Percentiles rank a stretch among this genome's conserved stretches.
phyloP scores from a whole-genome alignment of 2,329 filamentous ascomycete species.

The Clarireedia paspali region DNA sequence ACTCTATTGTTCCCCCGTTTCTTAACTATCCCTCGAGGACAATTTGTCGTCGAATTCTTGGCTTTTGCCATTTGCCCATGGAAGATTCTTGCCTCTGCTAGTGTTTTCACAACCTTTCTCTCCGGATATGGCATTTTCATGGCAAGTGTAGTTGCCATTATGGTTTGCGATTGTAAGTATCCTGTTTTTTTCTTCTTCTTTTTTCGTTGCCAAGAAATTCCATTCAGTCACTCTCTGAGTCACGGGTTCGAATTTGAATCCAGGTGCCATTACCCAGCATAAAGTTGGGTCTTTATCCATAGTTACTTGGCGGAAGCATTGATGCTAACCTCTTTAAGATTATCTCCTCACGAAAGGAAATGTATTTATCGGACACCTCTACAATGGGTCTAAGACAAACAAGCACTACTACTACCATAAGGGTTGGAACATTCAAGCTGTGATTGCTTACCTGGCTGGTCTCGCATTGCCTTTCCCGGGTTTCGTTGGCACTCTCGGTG shows the following conservation, averaged over 20 bases:
- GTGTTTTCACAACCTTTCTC: slow-evolving; percentile 56
- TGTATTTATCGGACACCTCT: slow-evolving; percentile 29
- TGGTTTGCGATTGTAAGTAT: slow-evolving; percentile 22
- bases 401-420: slow-evolving; percentile 29
- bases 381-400: slow-evolving; percentile 27
- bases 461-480: slow-evolving; percentile 31
- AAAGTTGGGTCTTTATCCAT: too few species aligned
- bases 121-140: slow-evolving; percentile 55
- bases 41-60: slow-evolving; percentile 44
- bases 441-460: slow-evolving; percentile 30
- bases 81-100: slow-evolving; percentile 54
- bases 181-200: neutral
- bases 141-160: slow-evolving; percentile 35
- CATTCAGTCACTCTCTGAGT: neutral
- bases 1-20: slow-evolving; percentile 45
- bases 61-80: slow-evolving; percentile 52
- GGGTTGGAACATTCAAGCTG: slow-evolving; percentile 31
- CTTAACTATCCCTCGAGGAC: slow-evolving; percentile 48
- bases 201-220: neutral
- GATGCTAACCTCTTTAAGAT: slow-evolving; percentile 26
- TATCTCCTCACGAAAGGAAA: slow-evolving; percentile 32
- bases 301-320: neutral
- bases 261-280: too few species aligned
- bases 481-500: slow-evolving; percentile 29
- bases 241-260: neutral